phyloP scores from a whole-genome alignment of 2,329 filamentous ascomycete genomes.

The Alternaria panax region DNA sequence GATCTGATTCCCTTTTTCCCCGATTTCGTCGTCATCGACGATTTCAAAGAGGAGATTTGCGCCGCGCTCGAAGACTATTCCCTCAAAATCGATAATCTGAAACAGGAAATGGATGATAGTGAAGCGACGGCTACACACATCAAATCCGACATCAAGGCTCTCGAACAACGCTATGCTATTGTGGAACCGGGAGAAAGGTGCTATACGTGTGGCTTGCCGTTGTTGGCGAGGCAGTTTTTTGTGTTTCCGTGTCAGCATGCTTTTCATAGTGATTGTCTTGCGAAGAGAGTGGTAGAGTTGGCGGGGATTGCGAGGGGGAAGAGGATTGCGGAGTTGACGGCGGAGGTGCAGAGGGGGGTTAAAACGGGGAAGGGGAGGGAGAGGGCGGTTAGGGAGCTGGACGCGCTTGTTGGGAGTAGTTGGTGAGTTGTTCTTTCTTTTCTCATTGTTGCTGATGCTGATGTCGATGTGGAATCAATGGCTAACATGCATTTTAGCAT shows the following conservation, averaged over 20 bases:
- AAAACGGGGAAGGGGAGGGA: conserved; percentile 76
- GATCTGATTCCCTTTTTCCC: conserved; percentile 98
- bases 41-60: conserved; percentile 99
- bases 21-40: conserved; percentile 97
- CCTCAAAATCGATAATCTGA: conserved; percentile 85
- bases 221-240: conserved; percentile 92
- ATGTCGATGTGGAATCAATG: background rate
- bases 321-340: conserved; percentile 84
- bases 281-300: conserved; percentile 82
- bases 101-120: conserved; percentile 94
- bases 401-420: conserved; percentile 86
- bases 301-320: conserved; percentile 77
- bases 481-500: conserved; percentile 68
- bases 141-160: conserved; percentile 82
- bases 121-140: conserved; percentile 89
- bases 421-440: conserved; percentile 68
- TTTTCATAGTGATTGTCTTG: conserved; percentile 95
- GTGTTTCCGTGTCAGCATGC: conserved; percentile 98
- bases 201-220: conserved; percentile 83
- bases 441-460: background rate
- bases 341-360: conserved; percentile 79
- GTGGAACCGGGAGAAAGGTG: conserved; percentile 96
- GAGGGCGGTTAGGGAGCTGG: conserved; percentile 84
- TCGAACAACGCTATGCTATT: conserved; percentile 91
- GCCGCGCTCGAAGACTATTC: conserved; percentile 91